A percentile compares a stretch with the other conserved stretches of the same genome.
Evolutionary conservation across 805 yeast species (phyloP).

Genomic region (Clavispora santaluciae): DNA sequence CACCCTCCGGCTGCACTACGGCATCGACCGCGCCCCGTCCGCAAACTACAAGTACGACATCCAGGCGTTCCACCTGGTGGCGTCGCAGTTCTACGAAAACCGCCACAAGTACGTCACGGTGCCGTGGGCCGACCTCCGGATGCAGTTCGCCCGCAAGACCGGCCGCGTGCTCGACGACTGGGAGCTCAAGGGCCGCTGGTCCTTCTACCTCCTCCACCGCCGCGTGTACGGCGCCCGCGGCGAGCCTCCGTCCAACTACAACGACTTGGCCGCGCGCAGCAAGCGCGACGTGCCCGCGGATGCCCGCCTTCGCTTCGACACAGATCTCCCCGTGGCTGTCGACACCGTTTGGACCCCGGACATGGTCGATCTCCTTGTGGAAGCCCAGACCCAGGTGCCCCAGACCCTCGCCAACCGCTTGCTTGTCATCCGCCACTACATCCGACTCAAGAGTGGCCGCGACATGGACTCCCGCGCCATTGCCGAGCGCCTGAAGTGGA

Average conservation of each 20-base stretch:
- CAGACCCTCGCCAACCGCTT: conserved; percentile 3
- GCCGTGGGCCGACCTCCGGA: conserved; percentile 14
- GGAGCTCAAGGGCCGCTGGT: conserved; percentile 14
- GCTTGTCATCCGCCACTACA: conserved; percentile 5
- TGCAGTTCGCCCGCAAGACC: conserved; percentile 7
- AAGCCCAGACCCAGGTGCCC: conserved; percentile 6
- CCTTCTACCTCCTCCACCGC: conserved; percentile 12
- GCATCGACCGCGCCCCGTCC: conserved; percentile 5
- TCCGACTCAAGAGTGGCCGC: conserved; percentile 2
- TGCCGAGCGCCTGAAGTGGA: conserved; percentile 1
- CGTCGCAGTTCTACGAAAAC: conserved; percentile 5
- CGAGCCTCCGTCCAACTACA: conserved; percentile 12
- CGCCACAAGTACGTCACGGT: conserved; percentile 7
- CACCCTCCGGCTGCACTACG: conserved; percentile 15
- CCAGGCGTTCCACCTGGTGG: conserved; percentile 12
- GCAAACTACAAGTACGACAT: conserved; percentile 9
- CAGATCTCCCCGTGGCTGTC: neutral
- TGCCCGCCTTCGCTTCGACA: neutral
- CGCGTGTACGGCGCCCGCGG: conserved; percentile 12
- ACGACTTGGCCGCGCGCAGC: conserved; percentile 5
- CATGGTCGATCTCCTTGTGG: conserved; percentile 7
- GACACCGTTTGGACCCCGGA: conserved; percentile 8
- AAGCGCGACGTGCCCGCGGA: neutral
- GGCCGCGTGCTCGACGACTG: conserved; percentile 9
- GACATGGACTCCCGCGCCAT: neutral